Conservation (phyloP, 2,329 filamentous ascomycete species). For the Cladosporium sp. region DNA sequence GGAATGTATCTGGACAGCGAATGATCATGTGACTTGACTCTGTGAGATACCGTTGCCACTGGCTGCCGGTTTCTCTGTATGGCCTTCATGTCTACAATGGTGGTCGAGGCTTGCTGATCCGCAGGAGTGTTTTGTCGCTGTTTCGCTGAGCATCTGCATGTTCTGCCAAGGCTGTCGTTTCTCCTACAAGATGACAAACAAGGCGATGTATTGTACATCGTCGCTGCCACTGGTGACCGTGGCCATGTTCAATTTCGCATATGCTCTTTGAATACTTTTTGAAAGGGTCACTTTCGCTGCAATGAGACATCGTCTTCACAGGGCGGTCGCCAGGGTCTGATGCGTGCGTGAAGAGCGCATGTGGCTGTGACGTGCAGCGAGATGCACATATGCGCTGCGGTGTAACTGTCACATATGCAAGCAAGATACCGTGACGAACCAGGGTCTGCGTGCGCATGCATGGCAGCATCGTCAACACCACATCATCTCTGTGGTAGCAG, state of each 20-base stretch:
- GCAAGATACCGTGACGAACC: background rate
- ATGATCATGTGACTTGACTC: background rate
- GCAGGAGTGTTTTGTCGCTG: no score
- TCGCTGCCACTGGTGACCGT: no score
- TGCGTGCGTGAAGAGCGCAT: background rate
- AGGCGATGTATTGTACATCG: no score
- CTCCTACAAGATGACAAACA: no score
- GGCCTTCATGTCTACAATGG: background rate
- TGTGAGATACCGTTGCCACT: background rate
- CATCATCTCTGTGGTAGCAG: background rate
- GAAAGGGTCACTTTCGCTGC: background rate
- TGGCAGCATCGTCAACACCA: background rate
- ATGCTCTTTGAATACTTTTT: no score
- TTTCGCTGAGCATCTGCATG: no score
- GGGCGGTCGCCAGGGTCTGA: background rate
- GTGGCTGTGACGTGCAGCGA: background rate
- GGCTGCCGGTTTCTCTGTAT: background rate
- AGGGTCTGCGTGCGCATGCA: background rate
- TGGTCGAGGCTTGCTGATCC: no score
- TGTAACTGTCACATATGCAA: background rate
- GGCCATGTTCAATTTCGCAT: no score
- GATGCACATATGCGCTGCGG: background rate
- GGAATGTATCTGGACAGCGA: background rate
- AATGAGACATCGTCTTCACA: background rate
- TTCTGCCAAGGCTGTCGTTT: no score